Evolutionary conservation across 164 flowering plant genomes (phyloP), one percentile per base, ranked within the genome.

Genomic region (Stephania yunnanensis): DNA sequence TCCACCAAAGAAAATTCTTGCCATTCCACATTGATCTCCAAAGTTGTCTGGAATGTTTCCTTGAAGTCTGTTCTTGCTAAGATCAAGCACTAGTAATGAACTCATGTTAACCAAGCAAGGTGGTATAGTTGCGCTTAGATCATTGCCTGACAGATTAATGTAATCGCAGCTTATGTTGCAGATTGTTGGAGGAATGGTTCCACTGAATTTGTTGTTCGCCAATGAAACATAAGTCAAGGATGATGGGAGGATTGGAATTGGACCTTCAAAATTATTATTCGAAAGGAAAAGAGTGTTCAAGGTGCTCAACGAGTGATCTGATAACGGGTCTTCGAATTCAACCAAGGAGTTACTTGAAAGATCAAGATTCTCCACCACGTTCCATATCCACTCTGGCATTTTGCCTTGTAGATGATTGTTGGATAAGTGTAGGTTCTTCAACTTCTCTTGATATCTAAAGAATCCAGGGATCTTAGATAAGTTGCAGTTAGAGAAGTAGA

Each of bases 11-110:
- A 87, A 82, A 0, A 93, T 74, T 6, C 86, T 84, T 71, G 74
- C 45, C 31, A 91, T 66, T 22, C 4, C 17, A 75, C 93, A 88
- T 10, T 0, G 42, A 1, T 1, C 20, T 19, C 75, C 68, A 72
- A 89, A 88, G 8, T 4, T 42, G 4, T 81, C 78, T 0, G 89
- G 83, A 8, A 92, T 80, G 2, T 4, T 9, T 1, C 94, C 93
- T 58, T 6, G 46, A 5, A 92, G 22, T 0, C 53, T 61, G 77
- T 92, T 91, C 6, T 46, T 69, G 71, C 83, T 69, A 0, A 92
- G 80, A 79, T 90, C 86, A 73, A 91, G 78, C 6, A 87, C 84
- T 12, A 75, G 77, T 12, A 88, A 84, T 19, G 11, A 50, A 20
- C 5, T 1, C 12, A 66, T 55, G 45, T 1, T 22, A 44, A 10